A percentile compares a stretch with the other conserved stretches of the same genome.
phyloP scores from a whole-genome alignment of 1,284 basidiomycete species.

The Tylopilus orsonianus region DNA sequence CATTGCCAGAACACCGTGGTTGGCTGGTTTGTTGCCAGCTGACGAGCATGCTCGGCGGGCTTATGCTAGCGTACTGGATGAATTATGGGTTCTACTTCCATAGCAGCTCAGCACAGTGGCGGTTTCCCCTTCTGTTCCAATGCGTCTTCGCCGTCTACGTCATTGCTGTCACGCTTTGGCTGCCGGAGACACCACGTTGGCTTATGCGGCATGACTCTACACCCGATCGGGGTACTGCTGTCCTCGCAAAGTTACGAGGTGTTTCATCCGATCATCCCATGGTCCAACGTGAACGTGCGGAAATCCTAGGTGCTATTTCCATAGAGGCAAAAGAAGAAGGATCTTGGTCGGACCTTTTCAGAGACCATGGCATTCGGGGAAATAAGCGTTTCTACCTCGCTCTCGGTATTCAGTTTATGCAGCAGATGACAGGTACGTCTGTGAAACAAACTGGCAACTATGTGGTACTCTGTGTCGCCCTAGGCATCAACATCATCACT shows the following conservation, averaged over 20 bases:
- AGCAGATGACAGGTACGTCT: conserved; percentile 16
- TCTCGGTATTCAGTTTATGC: conserved; percentile 20
- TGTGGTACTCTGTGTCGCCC: too few species aligned
- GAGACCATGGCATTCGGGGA: conserved; percentile 11
- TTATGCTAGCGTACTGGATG: conserved; percentile 18
- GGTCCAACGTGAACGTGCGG: conserved; percentile 12
- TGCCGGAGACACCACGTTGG: conserved; percentile 21
- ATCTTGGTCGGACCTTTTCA: conserved; percentile 17
- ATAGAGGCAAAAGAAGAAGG: conserved; percentile 13
- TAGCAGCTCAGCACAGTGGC: conserved; percentile 13
- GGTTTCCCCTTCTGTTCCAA: conserved; percentile 20
- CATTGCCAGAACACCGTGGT: conserved; percentile 17
- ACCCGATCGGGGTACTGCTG: conserved; percentile 10
- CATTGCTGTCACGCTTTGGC: conserved; percentile 13
- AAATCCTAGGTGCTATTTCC: conserved; percentile 13
- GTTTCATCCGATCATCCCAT: conserved; percentile 4
- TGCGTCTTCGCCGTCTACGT: conserved; percentile 17
- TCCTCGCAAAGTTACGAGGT: conserved; percentile 16
- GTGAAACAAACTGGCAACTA: background rate
- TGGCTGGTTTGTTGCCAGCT: conserved; percentile 19
- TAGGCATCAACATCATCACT: conserved; percentile 20
- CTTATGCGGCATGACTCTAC: conserved; percentile 16
- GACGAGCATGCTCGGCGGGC: conserved; percentile 16
- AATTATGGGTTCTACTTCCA: conserved; percentile 21
- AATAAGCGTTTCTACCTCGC: conserved; percentile 18